phyloP scores from a whole-genome alignment of 345 rosid genomes.

The Alliaria petiolata region DNA sequence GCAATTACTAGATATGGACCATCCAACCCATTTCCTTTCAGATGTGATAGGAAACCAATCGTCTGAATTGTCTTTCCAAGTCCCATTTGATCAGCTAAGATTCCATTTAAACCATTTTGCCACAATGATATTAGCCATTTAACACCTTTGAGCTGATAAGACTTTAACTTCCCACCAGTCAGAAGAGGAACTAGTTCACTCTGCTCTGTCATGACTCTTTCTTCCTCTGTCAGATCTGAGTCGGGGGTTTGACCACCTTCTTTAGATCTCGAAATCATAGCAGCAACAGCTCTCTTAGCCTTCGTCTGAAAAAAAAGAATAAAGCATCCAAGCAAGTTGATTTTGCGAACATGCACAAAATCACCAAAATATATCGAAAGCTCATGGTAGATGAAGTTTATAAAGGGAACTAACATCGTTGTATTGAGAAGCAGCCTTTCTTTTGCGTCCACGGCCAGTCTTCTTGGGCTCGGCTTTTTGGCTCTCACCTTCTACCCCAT shows the following conservation, averaged over 20 bases:
- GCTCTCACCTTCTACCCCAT: conserved; percentile 47
- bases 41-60: conserved; percentile 83
- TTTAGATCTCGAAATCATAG: conserved; percentile 78
- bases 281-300: conserved; percentile 92
- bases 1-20: conserved; percentile 93
- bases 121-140: conserved; percentile 95
- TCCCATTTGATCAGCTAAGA: conserved; percentile 99
- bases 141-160: conserved; percentile 94
- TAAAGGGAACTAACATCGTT: conserved; percentile 48
- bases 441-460: conserved; percentile 64
- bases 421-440: conserved; percentile 63
- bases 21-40: conserved; percentile 78
- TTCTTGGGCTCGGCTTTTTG: conserved; percentile 38
- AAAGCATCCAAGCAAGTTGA: neutral
- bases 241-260: conserved; percentile 44
- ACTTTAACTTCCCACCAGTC: conserved; percentile 84
- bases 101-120: conserved; percentile 96
- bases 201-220: conserved; percentile 73
- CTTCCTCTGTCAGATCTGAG: conserved; percentile 63
- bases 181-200: conserved; percentile 75
- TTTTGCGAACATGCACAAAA: neutral
- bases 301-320: conserved; percentile 44
- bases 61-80: conserved; percentile 98
- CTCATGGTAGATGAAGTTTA: neutral
- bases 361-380: neutral